A percentile compares a stretch with the other conserved stretches of the same genome.
phyloP scores from a whole-genome alignment of 2,329 filamentous ascomycete genomes.

The Xylariales sp. region DNA sequence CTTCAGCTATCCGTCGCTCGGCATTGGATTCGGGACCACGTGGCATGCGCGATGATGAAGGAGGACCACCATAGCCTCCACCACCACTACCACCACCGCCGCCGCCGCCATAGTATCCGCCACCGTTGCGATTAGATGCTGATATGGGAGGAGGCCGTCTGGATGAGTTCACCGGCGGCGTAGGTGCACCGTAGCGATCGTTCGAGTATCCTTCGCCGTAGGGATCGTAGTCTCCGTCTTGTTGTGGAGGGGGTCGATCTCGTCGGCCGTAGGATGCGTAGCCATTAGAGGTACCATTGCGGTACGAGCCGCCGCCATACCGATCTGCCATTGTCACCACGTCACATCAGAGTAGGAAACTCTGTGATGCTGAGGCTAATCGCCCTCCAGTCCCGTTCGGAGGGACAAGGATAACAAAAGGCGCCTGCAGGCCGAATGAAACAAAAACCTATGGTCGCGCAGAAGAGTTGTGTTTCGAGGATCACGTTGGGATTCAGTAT shows the following conservation, averaged over 20 bases:
- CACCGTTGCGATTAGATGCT: conserved; percentile 22
- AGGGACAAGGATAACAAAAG: too few species aligned
- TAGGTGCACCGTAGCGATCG: conserved; percentile 34
- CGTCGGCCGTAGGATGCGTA: conserved; percentile 11
- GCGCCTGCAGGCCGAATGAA: too few species aligned
- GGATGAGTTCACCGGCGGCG: conserved; percentile 19
- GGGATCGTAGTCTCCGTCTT: conserved; percentile 45
- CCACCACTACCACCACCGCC: conserved; percentile 8
- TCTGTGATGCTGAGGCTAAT: too few species aligned
- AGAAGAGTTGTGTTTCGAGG: too few species aligned
- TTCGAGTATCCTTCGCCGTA: conserved; percentile 41
- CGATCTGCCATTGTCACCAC: conserved; percentile 6
- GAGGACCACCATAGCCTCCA: conserved; percentile 14
- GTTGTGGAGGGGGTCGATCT: conserved; percentile 1
- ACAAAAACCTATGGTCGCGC: too few species aligned
- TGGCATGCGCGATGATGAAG: conserved; percentile 17
- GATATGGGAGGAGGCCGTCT: conserved; percentile 29
- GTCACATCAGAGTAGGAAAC: too few species aligned
- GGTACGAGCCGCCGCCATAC: conserved; percentile 5
- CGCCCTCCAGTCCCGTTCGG: too few species aligned
- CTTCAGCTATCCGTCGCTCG: conserved; percentile 53
- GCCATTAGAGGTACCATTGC: background rate
- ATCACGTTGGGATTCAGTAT: too few species aligned
- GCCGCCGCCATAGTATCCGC: conserved; percentile 8
- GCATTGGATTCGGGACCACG: conserved; percentile 37